Base-by-base conservation (phyloP, 163 green algal genomes). In the Trebouxia gelatinosa region DNA sequence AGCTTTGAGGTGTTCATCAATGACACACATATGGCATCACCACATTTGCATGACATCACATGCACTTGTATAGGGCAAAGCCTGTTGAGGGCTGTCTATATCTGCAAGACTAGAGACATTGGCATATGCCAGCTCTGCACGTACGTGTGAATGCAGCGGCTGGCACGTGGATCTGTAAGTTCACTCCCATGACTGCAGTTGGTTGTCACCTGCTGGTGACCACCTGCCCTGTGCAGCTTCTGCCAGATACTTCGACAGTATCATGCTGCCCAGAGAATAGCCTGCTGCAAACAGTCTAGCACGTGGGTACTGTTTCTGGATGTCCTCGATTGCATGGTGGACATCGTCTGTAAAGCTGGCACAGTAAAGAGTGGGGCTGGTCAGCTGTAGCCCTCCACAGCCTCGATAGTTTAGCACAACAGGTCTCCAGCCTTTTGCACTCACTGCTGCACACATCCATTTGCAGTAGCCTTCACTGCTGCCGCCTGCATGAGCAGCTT, bases 381-480 rank as follows among this genome's bases (percentile, higher is more conserved):
- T 91, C 17, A 92, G 81, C 19, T 85, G 75, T 19, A 95, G 81
- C 2, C 70, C 78, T 26, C 39, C 57, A 43, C 78, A 79, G 65
- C 88, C 90, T 9, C 89, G 83, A 74, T 92, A 90, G 80, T 92
- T 93, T 59, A 94, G 82, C 40, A 91, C 85, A 34, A 89, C 84
- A 13, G 85, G 80, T 21, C 90, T 68, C 87, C 88, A 94, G 34
- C 87, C 89, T 1, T 80, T 74, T 0, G 34, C 39, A 3, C 51
- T 39, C 28, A 87, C 87, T 21, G 82, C 75, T 1, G 75, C 74
- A 46, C 88, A 92, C 11, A 87, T 87, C 84, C 87, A 92, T 75
- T 92, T 91, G 81, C 85, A 87, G 64, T 93, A 93, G 3, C 90
- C 90, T 68, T 94, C 89, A 28, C 90, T 80, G 57, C 81, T 89